These are phyloP conservation scores for Grifola frondosa DNA, from an alignment of 1,284 basidiomycete species.

Conservation along the genomic window DNA sequence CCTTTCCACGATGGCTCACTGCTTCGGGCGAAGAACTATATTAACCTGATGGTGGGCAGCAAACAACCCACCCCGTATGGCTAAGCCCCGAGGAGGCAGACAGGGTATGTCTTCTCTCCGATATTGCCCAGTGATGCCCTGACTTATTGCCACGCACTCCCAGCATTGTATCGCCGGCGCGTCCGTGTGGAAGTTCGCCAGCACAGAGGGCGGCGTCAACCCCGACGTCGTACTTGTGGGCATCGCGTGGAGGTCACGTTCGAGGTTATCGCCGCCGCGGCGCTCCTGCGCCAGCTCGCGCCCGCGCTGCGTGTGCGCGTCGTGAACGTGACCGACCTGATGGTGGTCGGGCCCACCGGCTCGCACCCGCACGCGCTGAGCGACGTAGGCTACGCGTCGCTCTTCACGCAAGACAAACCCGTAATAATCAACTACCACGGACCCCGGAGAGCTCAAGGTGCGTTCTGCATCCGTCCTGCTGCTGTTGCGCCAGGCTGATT, in stretches of 20 bases:
- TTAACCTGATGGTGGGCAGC: conserved; percentile 84
- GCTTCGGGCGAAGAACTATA: conserved; percentile 81
- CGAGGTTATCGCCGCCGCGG: conserved; percentile 76
- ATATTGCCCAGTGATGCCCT: not conserved
- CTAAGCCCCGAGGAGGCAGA: conserved; percentile 65
- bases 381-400: conserved; percentile 59
- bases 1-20: conserved; percentile 79
- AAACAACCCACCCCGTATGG: conserved; percentile 81
- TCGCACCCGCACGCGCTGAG: conserved; percentile 78
- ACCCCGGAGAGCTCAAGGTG: conserved; percentile 57
- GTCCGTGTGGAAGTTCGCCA: conserved; percentile 77
- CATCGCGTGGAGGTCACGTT: conserved; percentile 75
- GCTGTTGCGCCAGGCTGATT: not conserved
- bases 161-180: conserved; percentile 77
- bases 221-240: conserved; percentile 75
- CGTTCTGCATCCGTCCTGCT: not conserved
- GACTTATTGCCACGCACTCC: not conserved
- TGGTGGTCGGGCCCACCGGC: conserved; percentile 70
- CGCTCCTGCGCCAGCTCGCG: conserved; percentile 62
- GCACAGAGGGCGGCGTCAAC: conserved; percentile 58
- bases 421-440: conserved; percentile 87
- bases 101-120: conserved; percentile 33
- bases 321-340: conserved; percentile 80
- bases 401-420: conserved; percentile 72
- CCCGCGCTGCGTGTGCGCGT: conserved; percentile 74